Conservation (phyloP, 1,139 yeast species). For the Debaryomyces psychrophilus region DNA sequence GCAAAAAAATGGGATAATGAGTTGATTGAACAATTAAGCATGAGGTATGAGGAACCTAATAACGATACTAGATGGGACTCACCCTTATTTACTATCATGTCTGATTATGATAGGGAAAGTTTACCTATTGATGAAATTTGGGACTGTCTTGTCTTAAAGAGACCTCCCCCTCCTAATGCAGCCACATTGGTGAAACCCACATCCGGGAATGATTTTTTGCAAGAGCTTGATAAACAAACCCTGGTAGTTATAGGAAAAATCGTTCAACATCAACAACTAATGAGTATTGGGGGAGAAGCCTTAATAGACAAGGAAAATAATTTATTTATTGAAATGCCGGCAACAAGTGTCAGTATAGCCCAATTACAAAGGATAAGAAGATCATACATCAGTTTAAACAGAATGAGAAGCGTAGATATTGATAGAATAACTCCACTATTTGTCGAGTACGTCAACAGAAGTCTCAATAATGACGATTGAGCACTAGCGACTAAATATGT, state of each 20-base stretch:
- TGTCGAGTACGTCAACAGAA: constrained; percentile 69
- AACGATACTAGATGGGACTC: constrained; percentile 90
- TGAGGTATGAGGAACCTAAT: constrained; percentile 94
- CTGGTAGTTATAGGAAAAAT: constrained; percentile 61
- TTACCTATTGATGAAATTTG: constrained; percentile 72
- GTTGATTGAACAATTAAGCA: constrained; percentile 66
- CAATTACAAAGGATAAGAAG: constrained; percentile 83
- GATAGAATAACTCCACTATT: constrained; percentile 71
- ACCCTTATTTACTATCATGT: constrained; percentile 75
- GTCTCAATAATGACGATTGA: constrained; percentile 36
- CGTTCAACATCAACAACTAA: constrained; percentile 62
- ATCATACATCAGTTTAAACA: constrained; percentile 75
- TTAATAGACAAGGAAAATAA: constrained; percentile 40
- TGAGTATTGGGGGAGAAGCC: constrained; percentile 55
- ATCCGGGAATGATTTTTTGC: constrained; percentile 71
- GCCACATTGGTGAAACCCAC: constrained; percentile 78
- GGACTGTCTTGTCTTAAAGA: constrained; percentile 65
- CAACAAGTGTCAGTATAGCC: constrained; percentile 65
- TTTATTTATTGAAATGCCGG: constrained; percentile 62
- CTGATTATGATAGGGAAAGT: constrained; percentile 52
- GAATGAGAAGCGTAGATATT: constrained; percentile 71
- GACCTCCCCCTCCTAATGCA: constrained; percentile 73
- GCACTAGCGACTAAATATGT: background rate
- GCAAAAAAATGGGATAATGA: constrained; percentile 65
- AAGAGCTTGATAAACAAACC: constrained; percentile 76